A percentile compares a stretch with the other conserved stretches of the same genome.
Evolutionary conservation across 2,329 filamentous ascomycete species (phyloP).

Genomic region (Plenodomus biglobosus): DNA sequence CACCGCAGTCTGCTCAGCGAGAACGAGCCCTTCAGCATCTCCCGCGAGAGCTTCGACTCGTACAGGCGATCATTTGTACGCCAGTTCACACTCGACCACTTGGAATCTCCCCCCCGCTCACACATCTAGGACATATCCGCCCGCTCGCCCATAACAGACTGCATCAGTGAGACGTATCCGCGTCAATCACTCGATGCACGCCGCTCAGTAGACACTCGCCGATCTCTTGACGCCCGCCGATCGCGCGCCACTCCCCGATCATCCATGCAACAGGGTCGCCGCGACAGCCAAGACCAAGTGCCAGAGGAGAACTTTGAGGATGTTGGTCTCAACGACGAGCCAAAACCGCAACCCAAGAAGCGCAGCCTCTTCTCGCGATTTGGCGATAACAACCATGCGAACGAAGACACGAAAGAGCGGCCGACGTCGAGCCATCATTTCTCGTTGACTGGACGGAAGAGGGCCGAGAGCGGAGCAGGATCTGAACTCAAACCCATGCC

Average conservation of each 20-base stretch:
- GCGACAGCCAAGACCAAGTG: slow-evolving; percentile 59
- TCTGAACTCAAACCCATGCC: slow-evolving; percentile 71
- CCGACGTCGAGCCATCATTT: slow-evolving; percentile 57
- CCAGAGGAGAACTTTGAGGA: slow-evolving; percentile 88
- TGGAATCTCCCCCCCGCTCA: slow-evolving; percentile 20
- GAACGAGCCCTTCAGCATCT: slow-evolving; percentile 92
- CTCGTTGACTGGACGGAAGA: slow-evolving; percentile 71
- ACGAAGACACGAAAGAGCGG: slow-evolving; percentile 43
- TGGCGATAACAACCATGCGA: slow-evolving; percentile 56
- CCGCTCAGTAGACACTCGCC: slow-evolving; percentile 77
- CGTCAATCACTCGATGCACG: slow-evolving; percentile 58
- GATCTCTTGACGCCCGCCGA: slow-evolving; percentile 51
- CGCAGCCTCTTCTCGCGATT: slow-evolving; percentile 80
- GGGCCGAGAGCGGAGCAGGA: slow-evolving; percentile 66
- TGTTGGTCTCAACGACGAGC: slow-evolving; percentile 79
- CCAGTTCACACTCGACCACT: slow-evolving; percentile 18
- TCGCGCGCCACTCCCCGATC: slow-evolving; percentile 62
- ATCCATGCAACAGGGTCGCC: slow-evolving; percentile 59
- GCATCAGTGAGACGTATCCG: slow-evolving; percentile 55
- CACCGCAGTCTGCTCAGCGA: slow-evolving; percentile 70
- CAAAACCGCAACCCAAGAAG: slow-evolving; percentile 67
- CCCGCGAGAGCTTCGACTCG: slow-evolving; percentile 93
- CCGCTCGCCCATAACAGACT: slow-evolving; percentile 71
- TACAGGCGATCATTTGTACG: slow-evolving; percentile 93
- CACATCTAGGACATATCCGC: slow-evolving; percentile 80